Percentiles rank a stretch among this genome's conserved stretches.
Conservation (phyloP, 176 grass and related monocot species). For the Oryza longistaminata region DNA sequence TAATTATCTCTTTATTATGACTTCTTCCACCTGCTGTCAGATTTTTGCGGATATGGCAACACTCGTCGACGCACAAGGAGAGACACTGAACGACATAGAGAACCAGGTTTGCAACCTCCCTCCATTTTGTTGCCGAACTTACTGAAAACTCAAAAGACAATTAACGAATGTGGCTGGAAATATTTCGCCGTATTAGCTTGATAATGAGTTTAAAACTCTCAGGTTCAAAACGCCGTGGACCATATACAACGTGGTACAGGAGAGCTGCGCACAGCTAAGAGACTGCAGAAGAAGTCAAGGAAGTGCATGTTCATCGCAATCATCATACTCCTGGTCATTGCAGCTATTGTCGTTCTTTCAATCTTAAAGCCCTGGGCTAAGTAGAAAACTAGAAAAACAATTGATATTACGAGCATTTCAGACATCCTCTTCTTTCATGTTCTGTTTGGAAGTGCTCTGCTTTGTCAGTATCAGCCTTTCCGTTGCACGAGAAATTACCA, state of each 20-base stretch:
- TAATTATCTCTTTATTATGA: not conserved
- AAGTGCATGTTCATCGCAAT: constrained; percentile 66
- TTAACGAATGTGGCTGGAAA: not conserved
- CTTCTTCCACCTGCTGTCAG: constrained; percentile 32
- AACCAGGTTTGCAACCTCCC: constrained; percentile 39
- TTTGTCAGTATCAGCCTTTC: too few species aligned
- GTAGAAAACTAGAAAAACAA: not conserved
- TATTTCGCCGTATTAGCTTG: not conserved
- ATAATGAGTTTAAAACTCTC: not conserved
- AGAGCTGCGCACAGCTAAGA: constrained; percentile 54
- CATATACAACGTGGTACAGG: constrained; percentile 54
- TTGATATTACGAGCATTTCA: not conserved
- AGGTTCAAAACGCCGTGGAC: constrained; percentile 69
- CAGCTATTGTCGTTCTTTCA: constrained; percentile 39
- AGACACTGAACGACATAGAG: constrained; percentile 63
- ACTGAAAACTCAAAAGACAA: not conserved
- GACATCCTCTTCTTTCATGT: too few species aligned
- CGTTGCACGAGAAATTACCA: too few species aligned
- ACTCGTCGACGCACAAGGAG: constrained; percentile 63
- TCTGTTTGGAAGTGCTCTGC: too few species aligned
- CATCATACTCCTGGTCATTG: constrained; percentile 46
- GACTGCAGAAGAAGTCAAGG: constrained; percentile 63
- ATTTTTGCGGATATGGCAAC: constrained; percentile 61
- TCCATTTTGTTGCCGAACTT: not conserved
- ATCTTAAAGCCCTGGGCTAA: constrained; percentile 65